phyloP scores from a whole-genome alignment of 202 grass and related monocot species.

The Saccharum hybrid region DNA sequence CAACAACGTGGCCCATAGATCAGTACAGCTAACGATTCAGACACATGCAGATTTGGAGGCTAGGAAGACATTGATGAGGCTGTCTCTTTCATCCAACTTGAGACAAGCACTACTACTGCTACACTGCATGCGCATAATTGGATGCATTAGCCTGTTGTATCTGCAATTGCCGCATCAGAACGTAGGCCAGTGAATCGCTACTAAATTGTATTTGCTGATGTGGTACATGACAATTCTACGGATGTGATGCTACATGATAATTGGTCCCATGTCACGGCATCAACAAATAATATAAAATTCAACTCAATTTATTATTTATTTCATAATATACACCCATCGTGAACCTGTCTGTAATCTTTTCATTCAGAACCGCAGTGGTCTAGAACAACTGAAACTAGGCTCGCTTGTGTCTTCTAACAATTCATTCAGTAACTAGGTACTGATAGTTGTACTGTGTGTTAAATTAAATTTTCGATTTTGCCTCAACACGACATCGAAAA shows the following conservation, averaged over 20 bases:
- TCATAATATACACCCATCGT: neutral
- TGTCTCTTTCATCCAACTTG: constrained; percentile 51
- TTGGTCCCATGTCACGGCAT: neutral
- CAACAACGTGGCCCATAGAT: constrained; percentile 6
- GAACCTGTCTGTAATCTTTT: neutral
- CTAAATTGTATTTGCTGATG: constrained; percentile 9
- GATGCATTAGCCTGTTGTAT: constrained; percentile 24
- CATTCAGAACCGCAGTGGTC: neutral
- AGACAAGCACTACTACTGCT: constrained; percentile 43
- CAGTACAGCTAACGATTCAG: constrained; percentile 44
- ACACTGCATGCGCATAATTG: constrained; percentile 27
- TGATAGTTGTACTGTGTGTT: neutral
- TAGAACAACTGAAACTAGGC: constrained; percentile 7
- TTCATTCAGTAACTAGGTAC: neutral
- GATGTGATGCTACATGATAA: constrained; percentile 23
- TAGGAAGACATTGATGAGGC: constrained; percentile 35
- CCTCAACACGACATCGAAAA: neutral
- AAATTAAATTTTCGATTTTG: neutral
- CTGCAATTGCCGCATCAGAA: constrained; percentile 23
- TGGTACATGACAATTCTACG: constrained; percentile 25
- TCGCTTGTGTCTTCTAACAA: neutral
- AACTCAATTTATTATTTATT: neutral
- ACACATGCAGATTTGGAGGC: constrained; percentile 35
- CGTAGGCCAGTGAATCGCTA: neutral
- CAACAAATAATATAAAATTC: neutral